A percentile compares a stretch with the other conserved stretches of the same genome.
Evolutionary conservation across 2,329 filamentous ascomycete species (phyloP).

Genomic region (Acrodontium crateriforme): DNA sequence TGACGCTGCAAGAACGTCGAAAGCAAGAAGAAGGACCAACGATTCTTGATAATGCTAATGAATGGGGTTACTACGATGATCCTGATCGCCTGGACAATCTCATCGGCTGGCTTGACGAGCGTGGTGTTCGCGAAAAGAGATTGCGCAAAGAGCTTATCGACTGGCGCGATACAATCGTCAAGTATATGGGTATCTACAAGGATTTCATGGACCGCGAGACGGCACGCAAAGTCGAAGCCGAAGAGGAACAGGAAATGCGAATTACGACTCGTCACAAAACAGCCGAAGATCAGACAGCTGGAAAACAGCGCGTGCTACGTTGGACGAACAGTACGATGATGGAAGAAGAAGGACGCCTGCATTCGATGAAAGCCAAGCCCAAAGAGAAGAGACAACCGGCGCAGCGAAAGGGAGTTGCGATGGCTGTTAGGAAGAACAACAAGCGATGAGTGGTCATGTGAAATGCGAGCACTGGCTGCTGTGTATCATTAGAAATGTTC

Average conservation of each 20-base stretch:
- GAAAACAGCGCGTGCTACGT: conserved; percentile 44
- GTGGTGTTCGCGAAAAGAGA: conserved; percentile 74
- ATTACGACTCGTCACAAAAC: conserved; percentile 52
- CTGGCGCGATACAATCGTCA: conserved; percentile 59
- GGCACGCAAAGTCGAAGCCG: conserved; percentile 34
- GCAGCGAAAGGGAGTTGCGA: conserved; percentile 23
- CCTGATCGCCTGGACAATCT: conserved; percentile 64
- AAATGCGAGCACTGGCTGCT: no score
- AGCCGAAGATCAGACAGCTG: conserved; percentile 39
- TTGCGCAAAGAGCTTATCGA: conserved; percentile 71
- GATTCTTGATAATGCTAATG: conserved; percentile 57
- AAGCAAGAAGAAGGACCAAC: conserved; percentile 71
- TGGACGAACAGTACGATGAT: conserved; percentile 54
- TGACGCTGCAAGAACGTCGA: conserved; percentile 78
- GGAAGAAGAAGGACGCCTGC: conserved; percentile 17
- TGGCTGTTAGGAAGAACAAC: conserved; percentile 31
- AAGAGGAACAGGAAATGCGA: conserved; percentile 34
- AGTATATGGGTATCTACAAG: conserved; percentile 46
- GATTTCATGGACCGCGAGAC: conserved; percentile 32
- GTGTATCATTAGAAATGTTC: no score
- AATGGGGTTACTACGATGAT: conserved; percentile 89
- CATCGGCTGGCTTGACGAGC: conserved; percentile 76
- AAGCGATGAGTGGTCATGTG: no score
- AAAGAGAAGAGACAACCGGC: conserved; percentile 22
- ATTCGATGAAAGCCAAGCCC: conserved; percentile 18